phyloP scores from a whole-genome alignment of 164 flowering plant species.

The Magnolia changhungtana region DNA sequence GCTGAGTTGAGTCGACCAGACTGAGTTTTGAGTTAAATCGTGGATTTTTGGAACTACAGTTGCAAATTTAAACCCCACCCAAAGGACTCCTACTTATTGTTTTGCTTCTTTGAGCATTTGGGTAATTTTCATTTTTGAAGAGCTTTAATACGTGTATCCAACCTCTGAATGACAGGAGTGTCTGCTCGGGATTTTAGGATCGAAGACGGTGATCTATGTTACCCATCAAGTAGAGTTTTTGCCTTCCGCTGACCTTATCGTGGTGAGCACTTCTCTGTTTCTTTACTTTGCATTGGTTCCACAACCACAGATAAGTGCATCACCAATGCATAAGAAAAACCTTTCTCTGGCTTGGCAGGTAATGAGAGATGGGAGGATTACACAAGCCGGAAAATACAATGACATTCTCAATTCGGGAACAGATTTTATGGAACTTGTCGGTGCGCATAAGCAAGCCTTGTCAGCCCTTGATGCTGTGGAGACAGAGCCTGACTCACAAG shows the following conservation, averaged over 20 bases:
- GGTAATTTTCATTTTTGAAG: neutral
- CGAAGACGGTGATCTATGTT: constrained; percentile 69
- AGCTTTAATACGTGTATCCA: neutral
- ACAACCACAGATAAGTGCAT: neutral
- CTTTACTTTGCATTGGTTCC: neutral
- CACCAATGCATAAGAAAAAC: neutral
- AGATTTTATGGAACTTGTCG: constrained; percentile 87
- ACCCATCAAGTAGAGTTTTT: constrained; percentile 80
- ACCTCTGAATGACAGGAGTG: constrained; percentile 44
- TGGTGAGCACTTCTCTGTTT: constrained; percentile 36
- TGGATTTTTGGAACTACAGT: neutral
- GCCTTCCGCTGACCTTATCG: constrained; percentile 61
- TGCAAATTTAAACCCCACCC: neutral
- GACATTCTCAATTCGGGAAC: constrained; percentile 69
- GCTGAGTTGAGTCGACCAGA: neutral
- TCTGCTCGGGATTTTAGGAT: constrained; percentile 45
- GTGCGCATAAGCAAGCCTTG: constrained; percentile 75
- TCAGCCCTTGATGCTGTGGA: constrained; percentile 37
- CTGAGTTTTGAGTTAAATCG: neutral
- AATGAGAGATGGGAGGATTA: constrained; percentile 75
- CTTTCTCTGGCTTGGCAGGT: constrained; percentile 34
- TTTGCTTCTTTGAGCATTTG: neutral
- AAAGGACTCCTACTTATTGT: neutral
- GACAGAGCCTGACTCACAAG: constrained; percentile 12
- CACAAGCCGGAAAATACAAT: constrained; percentile 77